Base-by-base conservation (phyloP, 768 basidiomycete genomes). In the Suillus lakei region DNA sequence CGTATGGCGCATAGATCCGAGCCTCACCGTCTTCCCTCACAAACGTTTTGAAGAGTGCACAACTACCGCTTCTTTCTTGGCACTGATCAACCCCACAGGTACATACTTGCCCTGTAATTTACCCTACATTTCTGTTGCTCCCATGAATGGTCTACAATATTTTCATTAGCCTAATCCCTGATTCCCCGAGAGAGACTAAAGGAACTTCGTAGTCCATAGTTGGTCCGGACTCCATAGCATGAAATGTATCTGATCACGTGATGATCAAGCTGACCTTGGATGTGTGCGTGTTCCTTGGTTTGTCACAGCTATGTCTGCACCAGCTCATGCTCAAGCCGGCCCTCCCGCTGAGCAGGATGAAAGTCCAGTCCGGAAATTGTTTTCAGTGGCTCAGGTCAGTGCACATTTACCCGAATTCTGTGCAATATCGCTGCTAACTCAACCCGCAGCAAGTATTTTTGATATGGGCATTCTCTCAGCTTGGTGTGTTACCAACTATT, bases 401-500 rank as follows among this genome's bases (percentile, higher is more conserved):
- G 16, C 39, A 32, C 12, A n/a, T 48, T 26, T 51, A 15, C 18
- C 38, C 12, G 34, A 38, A 32, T 13, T 12, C 18, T 13, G 3
- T 38, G 43, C 16, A 48, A 34, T 28, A 53, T 53, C 58, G 60
- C 41, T 43, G 64, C 62, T 64, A 58, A 36, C 59, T 43, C 60
- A 39, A 46, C 23, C 36, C 66, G 21, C 60, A 93, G 91, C 91
- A 92, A 92, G 75, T 87, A 26, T 77, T 92, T 50, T 67, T 93
- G 60, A 78, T 90, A 65, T 92, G 85, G 81, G 83, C 82, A n/a
- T 71, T 91, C 51, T 84, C 87, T 48, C 90, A 92, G 74, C 71
- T 92, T 51, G 85, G 91, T 90, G 66, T 50, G 86, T 72, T 18
- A 34, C 53, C 51, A 36, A 34, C 60, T 41, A 21, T 39, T 48